Percentiles rank a stretch among this genome's conserved stretches.
phyloP scores from a whole-genome alignment of 2,329 filamentous ascomycete species.

The Amesomyces nigricolor region DNA sequence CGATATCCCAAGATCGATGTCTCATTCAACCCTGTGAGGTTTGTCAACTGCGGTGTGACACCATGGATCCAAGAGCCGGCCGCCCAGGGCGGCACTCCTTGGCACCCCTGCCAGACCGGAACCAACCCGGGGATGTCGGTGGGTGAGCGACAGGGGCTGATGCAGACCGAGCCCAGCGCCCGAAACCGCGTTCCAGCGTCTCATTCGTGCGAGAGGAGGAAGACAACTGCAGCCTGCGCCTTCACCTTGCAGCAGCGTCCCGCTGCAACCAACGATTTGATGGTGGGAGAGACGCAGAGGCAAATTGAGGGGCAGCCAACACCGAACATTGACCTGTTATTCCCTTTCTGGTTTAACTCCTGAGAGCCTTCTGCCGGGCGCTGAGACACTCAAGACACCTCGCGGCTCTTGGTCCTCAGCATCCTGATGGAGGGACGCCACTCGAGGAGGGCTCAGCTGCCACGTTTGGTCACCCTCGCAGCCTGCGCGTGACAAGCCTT shows the following conservation, averaged over 20 bases:
- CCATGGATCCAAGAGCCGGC: constrained; percentile 4
- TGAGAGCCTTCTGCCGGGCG: constrained; percentile 1
- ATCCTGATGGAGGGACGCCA: constrained; percentile 6
- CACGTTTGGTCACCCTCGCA: constrained; percentile 11
- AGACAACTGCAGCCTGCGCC: constrained; percentile 1
- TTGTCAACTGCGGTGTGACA: constrained; percentile 1
- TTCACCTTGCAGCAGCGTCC: constrained; percentile 9
- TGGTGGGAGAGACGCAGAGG: not conserved
- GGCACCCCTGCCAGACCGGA: constrained; percentile 5
- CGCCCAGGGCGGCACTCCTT: constrained; percentile 6
- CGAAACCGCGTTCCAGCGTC: not conserved
- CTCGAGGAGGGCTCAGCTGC: constrained; percentile 25
- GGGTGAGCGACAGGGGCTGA: not conserved
- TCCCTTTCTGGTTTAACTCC: not conserved
- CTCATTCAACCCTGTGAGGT: not conserved
- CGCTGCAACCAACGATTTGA: not conserved
- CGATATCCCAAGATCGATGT: not conserved
- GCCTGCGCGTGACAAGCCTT: constrained; percentile 22
- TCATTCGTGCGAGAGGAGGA: not conserved
- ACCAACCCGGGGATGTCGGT: not conserved
- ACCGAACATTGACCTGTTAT: not conserved
- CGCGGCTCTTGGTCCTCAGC: not conserved
- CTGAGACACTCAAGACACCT: constrained; percentile 12
- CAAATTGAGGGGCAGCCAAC: not conserved
- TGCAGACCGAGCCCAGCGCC: constrained; percentile 9